Base-by-base conservation (phyloP, 2,329 filamentous ascomycete genomes). In the Fusarium annulatum region DNA sequence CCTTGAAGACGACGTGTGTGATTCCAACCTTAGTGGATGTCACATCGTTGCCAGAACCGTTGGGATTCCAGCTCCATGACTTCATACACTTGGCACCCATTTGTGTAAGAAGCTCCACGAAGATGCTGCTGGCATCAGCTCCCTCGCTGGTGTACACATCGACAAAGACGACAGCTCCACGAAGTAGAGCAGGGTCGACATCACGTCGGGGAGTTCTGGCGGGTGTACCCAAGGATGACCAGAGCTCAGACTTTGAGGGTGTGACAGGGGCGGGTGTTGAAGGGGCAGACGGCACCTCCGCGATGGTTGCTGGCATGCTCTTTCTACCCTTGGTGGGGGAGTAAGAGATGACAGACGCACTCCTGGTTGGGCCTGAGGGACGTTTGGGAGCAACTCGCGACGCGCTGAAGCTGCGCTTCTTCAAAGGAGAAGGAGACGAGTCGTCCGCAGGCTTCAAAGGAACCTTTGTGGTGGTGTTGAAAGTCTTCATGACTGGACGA, bases 1-100 rank as follows among this genome's bases (percentile, higher is more conserved):
- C 95, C 81, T 97, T 97, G 86, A 91, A 97, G 11, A 97, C 90
- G 12, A 97, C 93, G 79, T 97, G 95, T 0, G 94, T 97, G 76
- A 97, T 94, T 9, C 92, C 93, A 67, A 94, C 85, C 79, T 90
- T 92, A 55, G 80, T 80, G 46, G 81, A 80, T 19, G 81, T 80
- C 10, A 79, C 77, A 19, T 86, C 84, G 41, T 77, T 78, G 5
- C 77, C 74, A 7, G 79, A 74, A 26, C 81, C 83, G 60, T 66
- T 82, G 11, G 90, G 89, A 77, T 92, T 92, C 92, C 93, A 95
- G 49, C 85, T 85, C 94, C 94, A 96, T 19, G 86, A 87, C 82
- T 92, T 93, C 48, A 95, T 88, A 76, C 93, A 94, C 51, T 90
- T 89, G 26, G 95, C 95, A 16, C 95, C 95, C 89, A 97, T 95